These are phyloP conservation scores for Crithidia fasciculata DNA, from an alignment of 208 protist genomes.

Conservation along the genomic window DNA sequence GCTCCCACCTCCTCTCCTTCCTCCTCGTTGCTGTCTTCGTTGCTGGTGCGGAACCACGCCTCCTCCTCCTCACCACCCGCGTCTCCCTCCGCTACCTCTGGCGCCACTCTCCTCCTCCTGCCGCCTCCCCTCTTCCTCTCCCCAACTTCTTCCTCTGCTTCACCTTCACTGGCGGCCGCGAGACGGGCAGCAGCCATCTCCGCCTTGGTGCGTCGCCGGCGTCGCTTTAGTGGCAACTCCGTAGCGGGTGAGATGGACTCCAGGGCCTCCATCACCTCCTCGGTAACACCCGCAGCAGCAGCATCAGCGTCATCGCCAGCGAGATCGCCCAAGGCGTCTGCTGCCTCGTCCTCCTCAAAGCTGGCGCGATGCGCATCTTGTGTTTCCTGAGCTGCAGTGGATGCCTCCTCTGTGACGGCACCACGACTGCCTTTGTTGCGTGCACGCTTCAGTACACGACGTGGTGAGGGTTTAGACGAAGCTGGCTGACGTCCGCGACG, in stretches of 20 bases:
- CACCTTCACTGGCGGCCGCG: too few species aligned
- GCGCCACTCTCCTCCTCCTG: neutral
- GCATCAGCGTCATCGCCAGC: neutral
- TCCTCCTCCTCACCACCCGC: neutral
- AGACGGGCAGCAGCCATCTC: conserved; percentile 12
- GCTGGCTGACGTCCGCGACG: neutral
- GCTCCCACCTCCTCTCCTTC: neutral
- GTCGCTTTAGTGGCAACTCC: neutral
- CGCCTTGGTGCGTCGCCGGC: conserved; percentile 6
- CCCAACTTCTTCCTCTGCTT: neutral
- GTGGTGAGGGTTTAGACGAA: neutral
- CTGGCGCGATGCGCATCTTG: neutral
- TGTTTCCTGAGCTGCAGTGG: neutral
- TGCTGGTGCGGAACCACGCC: conserved; percentile 1
- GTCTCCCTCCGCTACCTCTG: too few species aligned
- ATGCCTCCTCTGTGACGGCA: neutral
- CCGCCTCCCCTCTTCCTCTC: neutral
- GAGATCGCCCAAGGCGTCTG: neutral
- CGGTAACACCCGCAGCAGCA: neutral
- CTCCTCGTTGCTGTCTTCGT: neutral
- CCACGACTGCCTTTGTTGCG: neutral
- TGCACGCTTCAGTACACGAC: neutral
- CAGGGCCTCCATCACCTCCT: neutral
- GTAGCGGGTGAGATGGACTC: neutral
- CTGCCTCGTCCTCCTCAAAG: neutral